Evolutionary conservation across 2,329 filamentous ascomycete genomes (phyloP).

Genomic region (Aureobasidium uvarum): DNA sequence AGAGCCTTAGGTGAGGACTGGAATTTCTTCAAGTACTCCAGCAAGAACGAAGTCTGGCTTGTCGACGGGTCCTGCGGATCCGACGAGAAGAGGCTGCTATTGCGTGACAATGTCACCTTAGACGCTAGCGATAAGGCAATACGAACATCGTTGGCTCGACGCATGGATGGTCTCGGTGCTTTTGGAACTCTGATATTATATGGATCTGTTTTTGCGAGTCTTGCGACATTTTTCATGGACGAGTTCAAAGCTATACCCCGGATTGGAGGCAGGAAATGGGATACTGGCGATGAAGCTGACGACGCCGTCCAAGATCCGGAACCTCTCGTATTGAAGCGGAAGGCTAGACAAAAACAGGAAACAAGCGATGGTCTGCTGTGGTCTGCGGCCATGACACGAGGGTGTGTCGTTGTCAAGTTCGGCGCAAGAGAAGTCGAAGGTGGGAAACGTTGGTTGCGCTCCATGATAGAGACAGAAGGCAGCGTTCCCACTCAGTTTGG

Average conservation of each 20-base stretch:
- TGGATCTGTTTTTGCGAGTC: conserved; percentile 64
- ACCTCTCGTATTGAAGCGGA: conserved; percentile 47
- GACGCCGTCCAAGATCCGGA: conserved; percentile 40
- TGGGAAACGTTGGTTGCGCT: conserved; percentile 73
- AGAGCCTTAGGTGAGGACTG: conserved; percentile 84
- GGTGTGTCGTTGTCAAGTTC: conserved; percentile 90
- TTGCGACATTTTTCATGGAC: conserved; percentile 72
- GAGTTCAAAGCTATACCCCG: conserved; percentile 78
- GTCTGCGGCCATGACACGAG: conserved; percentile 76
- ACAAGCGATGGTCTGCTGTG: conserved; percentile 64
- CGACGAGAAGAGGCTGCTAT: conserved; percentile 55
- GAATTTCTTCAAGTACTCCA: conserved; percentile 75
- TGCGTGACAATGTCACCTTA: conserved; percentile 82
- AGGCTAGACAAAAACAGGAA: conserved; percentile 58
- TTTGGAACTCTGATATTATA: conserved; percentile 83
- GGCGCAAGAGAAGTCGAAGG: conserved; percentile 78
- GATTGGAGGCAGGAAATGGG: conserved; percentile 78
- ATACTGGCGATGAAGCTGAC: conserved; percentile 40
- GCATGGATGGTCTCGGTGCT: conserved; percentile 73
- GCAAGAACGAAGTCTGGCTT: conserved; percentile 83
- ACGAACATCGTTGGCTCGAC: conserved; percentile 40
- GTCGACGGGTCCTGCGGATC: conserved; percentile 39
- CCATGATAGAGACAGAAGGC: conserved; percentile 71
- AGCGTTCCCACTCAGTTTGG: conserved; percentile 72
- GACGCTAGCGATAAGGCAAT: conserved; percentile 49